A percentile compares a stretch with the other conserved stretches of the same genome.
phyloP scores from a whole-genome alignment of 495 filamentous ascomycete genomes.

The Annulohypoxylon moriforme region DNA sequence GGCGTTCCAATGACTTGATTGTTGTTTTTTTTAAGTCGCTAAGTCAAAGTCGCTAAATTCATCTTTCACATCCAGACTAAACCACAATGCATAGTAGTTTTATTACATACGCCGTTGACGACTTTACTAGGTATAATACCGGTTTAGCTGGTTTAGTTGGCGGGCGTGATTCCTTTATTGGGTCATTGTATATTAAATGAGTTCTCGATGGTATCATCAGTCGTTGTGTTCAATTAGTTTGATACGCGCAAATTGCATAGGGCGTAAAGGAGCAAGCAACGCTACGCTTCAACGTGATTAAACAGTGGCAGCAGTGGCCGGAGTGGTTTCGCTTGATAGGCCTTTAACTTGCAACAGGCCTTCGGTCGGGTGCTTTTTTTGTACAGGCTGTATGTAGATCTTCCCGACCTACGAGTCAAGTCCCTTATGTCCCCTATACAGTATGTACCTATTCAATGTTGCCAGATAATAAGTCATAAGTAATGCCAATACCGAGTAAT shows the following conservation, averaged over 20 bases:
- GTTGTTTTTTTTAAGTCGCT: constrained; percentile 21
- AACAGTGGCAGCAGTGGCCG: not conserved
- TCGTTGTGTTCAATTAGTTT: constrained; percentile 26
- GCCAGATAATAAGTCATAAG: not conserved
- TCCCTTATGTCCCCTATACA: too few relatives aligned
- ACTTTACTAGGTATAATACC: constrained; percentile 19
- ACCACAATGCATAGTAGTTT: constrained; percentile 1
- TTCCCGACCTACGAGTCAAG: not conserved
- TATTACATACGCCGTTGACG: constrained; percentile 18
- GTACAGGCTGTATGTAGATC: constrained; percentile 29
- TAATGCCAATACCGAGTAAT: not conserved
- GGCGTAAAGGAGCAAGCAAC: not conserved
- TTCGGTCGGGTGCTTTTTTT: constrained; percentile 19
- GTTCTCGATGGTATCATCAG: constrained; percentile 4
- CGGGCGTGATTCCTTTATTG: constrained; percentile 21
- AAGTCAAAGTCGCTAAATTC: not conserved
- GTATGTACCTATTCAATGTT: too few relatives aligned
- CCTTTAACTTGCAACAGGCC: constrained; percentile 10
- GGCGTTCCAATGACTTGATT: constrained; percentile 32
- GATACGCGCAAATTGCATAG: constrained; percentile 30
- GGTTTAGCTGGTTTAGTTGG: constrained; percentile 27
- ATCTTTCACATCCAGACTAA: not conserved
- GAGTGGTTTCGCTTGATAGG: constrained; percentile 23
- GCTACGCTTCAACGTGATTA: constrained; percentile 12
- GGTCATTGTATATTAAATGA: constrained; percentile 9